These are phyloP conservation scores for Oryza meridionalis DNA, from an alignment of 176 grass and related monocot species.

Conservation along the genomic window DNA sequence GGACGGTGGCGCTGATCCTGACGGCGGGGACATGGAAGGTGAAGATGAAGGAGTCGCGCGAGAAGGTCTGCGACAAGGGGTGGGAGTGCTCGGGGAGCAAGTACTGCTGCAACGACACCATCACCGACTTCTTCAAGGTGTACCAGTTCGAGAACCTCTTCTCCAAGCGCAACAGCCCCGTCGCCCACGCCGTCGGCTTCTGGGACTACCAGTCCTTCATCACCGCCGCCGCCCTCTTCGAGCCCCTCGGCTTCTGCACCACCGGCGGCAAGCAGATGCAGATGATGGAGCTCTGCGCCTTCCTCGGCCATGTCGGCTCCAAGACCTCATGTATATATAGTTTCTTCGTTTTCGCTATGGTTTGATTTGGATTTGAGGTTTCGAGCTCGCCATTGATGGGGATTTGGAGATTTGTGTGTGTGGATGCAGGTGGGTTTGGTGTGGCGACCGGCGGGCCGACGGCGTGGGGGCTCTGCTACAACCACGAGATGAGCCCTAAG, in stretches of 20 bases:
- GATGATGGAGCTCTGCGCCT: slow-evolving; percentile 94
- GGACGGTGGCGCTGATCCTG: slow-evolving; percentile 49
- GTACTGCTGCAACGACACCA: slow-evolving; percentile 98
- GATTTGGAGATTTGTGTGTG: no score
- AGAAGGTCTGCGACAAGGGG: slow-evolving; percentile 85
- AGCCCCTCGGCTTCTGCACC: slow-evolving; percentile 90
- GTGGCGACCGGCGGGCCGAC: slow-evolving; percentile 75
- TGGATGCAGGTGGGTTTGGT: slow-evolving; percentile 63
- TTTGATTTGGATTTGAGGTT: no score
- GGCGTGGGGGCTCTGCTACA: slow-evolving; percentile 94
- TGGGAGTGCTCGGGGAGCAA: slow-evolving; percentile 92
- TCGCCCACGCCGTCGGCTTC: slow-evolving; percentile 77
- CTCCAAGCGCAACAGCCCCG: slow-evolving; percentile 81
- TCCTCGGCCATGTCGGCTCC: slow-evolving; percentile 82
- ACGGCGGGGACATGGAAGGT: slow-evolving; percentile 58
- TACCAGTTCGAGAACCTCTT: slow-evolving; percentile 99
- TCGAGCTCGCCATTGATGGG: background rate
- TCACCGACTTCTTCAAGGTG: slow-evolving; percentile 94
- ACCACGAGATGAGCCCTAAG: slow-evolving; percentile 71
- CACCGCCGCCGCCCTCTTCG: slow-evolving; percentile 61
- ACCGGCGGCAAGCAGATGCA: slow-evolving; percentile 81
- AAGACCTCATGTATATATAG: slow-evolving; percentile 69
- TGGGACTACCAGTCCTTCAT: slow-evolving; percentile 99
- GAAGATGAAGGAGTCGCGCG: slow-evolving; percentile 50
- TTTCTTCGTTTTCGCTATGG: no score